phyloP scores from a whole-genome alignment of 2,329 filamentous ascomycete species.

The Dactylellina haptotyla region DNA sequence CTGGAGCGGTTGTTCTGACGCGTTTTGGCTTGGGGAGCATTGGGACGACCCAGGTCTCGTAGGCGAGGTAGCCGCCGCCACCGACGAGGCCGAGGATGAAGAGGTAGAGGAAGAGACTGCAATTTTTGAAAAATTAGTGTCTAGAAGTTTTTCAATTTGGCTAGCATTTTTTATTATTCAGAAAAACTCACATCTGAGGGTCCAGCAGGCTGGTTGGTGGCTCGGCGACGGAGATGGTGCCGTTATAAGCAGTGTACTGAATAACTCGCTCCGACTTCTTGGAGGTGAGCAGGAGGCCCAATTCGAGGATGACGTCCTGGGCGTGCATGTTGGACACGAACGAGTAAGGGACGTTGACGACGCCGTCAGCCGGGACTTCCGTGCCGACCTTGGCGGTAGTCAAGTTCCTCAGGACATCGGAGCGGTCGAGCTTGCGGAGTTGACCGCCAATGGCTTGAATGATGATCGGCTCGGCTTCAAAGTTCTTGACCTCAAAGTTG shows the following conservation, averaged over 20 bases:
- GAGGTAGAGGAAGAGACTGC: conserved; percentile 95
- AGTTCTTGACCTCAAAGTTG: conserved; percentile 82
- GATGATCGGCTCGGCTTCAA: conserved; percentile 78
- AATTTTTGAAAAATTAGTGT: conserved; percentile 24
- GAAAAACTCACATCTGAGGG: conserved; percentile 82
- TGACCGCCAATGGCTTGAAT: conserved; percentile 81
- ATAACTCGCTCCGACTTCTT: conserved; percentile 70
- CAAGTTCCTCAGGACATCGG: conserved; percentile 81
- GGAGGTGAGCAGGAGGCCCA: conserved; percentile 78
- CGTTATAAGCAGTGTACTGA: conserved; percentile 76
- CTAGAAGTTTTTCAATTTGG: neutral
- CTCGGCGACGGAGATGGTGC: conserved; percentile 86
- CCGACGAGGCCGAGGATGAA: conserved; percentile 82
- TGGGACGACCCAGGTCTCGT: conserved; percentile 95
- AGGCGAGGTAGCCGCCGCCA: conserved; percentile 92
- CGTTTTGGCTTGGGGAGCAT: conserved; percentile 92
- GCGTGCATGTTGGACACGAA: conserved; percentile 93
- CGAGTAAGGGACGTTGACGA: conserved; percentile 79
- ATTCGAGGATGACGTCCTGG: conserved; percentile 81
- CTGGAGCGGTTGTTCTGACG: conserved; percentile 69
- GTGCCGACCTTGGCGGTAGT: conserved; percentile 68
- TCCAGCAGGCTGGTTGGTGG: conserved; percentile 91
- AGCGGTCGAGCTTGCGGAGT: conserved; percentile 71
- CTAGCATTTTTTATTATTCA: neutral
- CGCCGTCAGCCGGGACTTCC: conserved; percentile 60